Base-by-base conservation (phyloP, 1,284 basidiomycete genomes). In the Boletus holoroseus region DNA sequence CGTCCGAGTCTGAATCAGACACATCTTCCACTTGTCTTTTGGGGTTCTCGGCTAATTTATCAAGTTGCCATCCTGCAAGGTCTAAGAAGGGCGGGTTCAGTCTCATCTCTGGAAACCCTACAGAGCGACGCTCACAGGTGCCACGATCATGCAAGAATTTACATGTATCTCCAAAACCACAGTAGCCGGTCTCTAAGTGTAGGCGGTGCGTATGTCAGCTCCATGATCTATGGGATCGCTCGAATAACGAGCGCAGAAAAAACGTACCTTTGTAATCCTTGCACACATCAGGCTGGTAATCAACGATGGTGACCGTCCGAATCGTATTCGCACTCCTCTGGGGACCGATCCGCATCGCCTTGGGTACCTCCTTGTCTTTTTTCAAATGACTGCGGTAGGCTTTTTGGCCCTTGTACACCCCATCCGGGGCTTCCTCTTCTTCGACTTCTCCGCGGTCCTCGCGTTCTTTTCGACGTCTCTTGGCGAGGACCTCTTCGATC, bases 211-310 rank as follows among this genome's bases (percentile, higher is more conserved):
- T 51, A 51, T 44, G 56, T 61, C 55, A 61, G 59, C 59, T 5
- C 11, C 36, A 52, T 61, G 58, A 49, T 42, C 57, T 56, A 48
- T 53, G 46, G 50, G 7, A 42, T 53, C 42, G 24, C 32, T 44
- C 47, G 36, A 31, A 46, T 22, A 35, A 44, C 26, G 48, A 34
- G 55, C 39, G 74, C 79, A 53, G 11, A 30, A 24, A 24, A 57
- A 44, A 52, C 57, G 31, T 51, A 90, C 90, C 91, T 82, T 97
- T 98, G 73, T 99, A 99, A 71, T 98, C 94, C 70, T 99, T 99
- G 73, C 96, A 99, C 18, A 98, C 91, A 64, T 98, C 95, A 3
- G 96, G 95, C 71, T 99, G 96, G 71, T 98, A 99, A 74, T 99
- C 96, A 44, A 93, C 81, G 50, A 98, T 85, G 0, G 95, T 98